Base-by-base conservation (phyloP, 306 rosid genomes). In the Calophaca sinica region DNA sequence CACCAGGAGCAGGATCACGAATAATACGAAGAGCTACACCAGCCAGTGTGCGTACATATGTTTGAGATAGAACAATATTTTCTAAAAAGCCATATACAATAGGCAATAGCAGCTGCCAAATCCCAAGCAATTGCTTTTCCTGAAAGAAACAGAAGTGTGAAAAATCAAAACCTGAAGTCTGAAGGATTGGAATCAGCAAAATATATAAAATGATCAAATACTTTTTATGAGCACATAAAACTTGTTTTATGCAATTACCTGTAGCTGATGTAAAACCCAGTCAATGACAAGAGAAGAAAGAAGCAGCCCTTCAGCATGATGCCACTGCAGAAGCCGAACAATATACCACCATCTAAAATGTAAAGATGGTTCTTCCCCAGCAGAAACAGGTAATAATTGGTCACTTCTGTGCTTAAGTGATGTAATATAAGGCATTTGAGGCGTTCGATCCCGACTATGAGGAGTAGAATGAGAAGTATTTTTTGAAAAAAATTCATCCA, bases 291-390 rank as follows among this genome's bases (percentile, higher is more conserved):
- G 87, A 76, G 98, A 88, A 60, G 97, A 94, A 83, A 87, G 86
- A 71, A 89, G 85, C 50, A 94, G 75, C 75, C 98, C 97, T 77
- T 94, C 97, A 10, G 96, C 93, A 80, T 88, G 92, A 81, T 89
- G 96, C 98, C 97, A 94, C 50, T 84, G 97, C 87, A 94, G 68
- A 35, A 94, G 97, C 62, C 93, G 90, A 51, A 91, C 92, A 84
- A 94, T 81, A 78, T 91, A 89, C 97, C 96, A 88, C 98, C 98
- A 94, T 81, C 83, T 94, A 76, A 88, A 91, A 83, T 94, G 94
- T 66, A 87, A 78, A 61, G 97, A 89, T 60, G 97, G 93, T 70
- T 87, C 96, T 68, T 88, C 96, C 65, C 88, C 85, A 73, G 88
- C 90, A 81, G 84, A 78, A 46, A 83, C 83, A 55, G 87, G 74